Evolutionary conservation across 306 rosid species (phyloP).

Genomic region (Casuarina equisetifolia): DNA sequence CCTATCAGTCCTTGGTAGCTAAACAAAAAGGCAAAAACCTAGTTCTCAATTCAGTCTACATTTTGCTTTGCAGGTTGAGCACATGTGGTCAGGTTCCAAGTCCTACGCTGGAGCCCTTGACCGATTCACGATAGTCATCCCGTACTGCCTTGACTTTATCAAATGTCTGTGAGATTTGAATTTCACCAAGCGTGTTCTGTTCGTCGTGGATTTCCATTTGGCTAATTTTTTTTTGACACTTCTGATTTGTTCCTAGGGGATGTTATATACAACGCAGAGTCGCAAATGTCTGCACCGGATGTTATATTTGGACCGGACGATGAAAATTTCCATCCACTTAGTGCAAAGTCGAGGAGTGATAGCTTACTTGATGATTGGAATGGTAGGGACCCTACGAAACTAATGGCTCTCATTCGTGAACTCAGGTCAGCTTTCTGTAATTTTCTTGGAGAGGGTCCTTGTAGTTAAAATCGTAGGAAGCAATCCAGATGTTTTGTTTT

Average conservation of each 20-base stretch:
- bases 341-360: constrained; percentile 25
- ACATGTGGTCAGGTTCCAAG: constrained; percentile 81
- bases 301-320: constrained; percentile 80
- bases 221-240: neutral
- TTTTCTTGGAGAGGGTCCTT: neutral
- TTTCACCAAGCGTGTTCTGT: neutral
- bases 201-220: neutral
- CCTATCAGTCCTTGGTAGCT: neutral
- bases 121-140: constrained; percentile 81
- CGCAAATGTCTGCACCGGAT: constrained; percentile 76
- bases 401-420: constrained; percentile 61
- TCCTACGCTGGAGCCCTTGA: constrained; percentile 51
- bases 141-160: constrained; percentile 83
- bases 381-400: constrained; percentile 66
- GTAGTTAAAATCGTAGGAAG: constrained; percentile 8
- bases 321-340: constrained; percentile 62
- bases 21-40: neutral
- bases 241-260: constrained; percentile 62
- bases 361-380: constrained; percentile 67
- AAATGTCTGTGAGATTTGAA: constrained; percentile 50
- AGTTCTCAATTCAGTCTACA: neutral
- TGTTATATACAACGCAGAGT: constrained; percentile 54
- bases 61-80: constrained; percentile 61
- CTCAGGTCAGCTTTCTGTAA: constrained; percentile 49
- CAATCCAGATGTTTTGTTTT: constrained; percentile 18